A percentile compares a stretch with the other conserved stretches of the same genome.
phyloP scores from a whole-genome alignment of 2,329 filamentous ascomycete species.

The Aurifilum marmelostoma region DNA sequence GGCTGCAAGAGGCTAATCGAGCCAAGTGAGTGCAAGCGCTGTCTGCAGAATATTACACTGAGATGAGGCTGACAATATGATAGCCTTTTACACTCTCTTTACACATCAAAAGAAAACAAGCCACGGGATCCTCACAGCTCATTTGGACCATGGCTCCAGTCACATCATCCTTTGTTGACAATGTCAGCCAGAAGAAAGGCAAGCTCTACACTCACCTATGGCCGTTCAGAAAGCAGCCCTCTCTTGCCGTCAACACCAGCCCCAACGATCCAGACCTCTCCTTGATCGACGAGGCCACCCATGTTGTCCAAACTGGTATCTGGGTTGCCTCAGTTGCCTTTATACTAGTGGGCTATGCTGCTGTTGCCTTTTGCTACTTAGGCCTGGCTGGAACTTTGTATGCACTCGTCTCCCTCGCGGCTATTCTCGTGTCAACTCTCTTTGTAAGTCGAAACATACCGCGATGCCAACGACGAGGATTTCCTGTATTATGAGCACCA shows the following conservation, averaged over 20 bases:
- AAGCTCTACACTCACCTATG: not conserved
- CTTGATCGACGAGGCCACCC: not conserved
- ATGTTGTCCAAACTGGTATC: not conserved
- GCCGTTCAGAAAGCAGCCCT: no score
- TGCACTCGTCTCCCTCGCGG: conserved; percentile 1
- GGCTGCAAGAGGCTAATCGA: not conserved
- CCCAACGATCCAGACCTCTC: not conserved
- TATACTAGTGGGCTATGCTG: conserved; percentile 5
- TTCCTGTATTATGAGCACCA: not conserved
- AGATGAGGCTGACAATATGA: not conserved
- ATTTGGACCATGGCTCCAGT: not conserved
- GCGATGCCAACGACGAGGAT: not conserved
- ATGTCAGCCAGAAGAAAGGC: not conserved
- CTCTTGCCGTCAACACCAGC: not conserved
- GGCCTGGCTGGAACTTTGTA: conserved; percentile 10
- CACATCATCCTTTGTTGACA: not conserved
- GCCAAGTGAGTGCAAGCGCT: not conserved
- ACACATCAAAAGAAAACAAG: no score
- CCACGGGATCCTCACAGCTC: not conserved
- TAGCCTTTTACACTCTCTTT: not conserved
- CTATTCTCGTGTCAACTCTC: conserved; percentile 10
- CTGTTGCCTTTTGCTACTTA: conserved; percentile 5
- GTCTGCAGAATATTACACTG: not conserved
- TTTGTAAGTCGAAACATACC: not conserved
- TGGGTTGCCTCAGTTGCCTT: conserved; percentile 6